phyloP scores from a whole-genome alignment of 306 rosid species.

The Hylodesmum podocarpum region DNA sequence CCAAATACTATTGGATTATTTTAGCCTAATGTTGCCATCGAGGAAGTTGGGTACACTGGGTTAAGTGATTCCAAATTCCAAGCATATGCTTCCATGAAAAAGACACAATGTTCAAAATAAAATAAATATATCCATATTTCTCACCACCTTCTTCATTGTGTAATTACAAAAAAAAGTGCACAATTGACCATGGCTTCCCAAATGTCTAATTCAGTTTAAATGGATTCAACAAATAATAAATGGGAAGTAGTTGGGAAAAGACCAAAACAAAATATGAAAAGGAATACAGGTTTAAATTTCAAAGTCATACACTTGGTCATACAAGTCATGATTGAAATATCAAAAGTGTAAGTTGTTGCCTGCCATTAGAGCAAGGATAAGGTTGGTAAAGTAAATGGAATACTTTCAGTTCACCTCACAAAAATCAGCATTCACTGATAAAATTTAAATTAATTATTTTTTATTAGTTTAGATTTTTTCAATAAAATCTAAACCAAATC shows the following conservation, averaged over 20 bases:
- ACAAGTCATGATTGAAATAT: not conserved
- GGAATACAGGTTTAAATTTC: not conserved
- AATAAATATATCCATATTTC: not conserved
- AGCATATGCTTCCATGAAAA: not conserved
- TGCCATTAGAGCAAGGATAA: not conserved
- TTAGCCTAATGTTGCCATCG: not conserved
- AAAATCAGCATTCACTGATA: not conserved
- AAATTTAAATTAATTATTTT: no score
- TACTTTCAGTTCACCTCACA: not conserved
- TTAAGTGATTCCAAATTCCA: conserved; percentile 8
- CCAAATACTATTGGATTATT: not conserved
- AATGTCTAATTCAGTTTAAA: not conserved
- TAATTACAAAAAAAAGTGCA: not conserved
- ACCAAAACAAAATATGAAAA: not conserved
- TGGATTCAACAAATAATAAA: not conserved
- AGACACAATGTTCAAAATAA: not conserved
- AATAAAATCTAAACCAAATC: no score
- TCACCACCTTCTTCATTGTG: not conserved
- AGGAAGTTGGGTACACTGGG: not conserved
- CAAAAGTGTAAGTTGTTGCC: not conserved
- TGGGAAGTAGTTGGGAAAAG: not conserved
- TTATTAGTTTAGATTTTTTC: no score
- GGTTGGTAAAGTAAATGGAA: not conserved
- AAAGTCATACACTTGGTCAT: no score
- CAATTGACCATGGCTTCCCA: not conserved